Base-by-base conservation (phyloP, 2,329 filamentous ascomycete species). In the Cordyceps farinosa region DNA sequence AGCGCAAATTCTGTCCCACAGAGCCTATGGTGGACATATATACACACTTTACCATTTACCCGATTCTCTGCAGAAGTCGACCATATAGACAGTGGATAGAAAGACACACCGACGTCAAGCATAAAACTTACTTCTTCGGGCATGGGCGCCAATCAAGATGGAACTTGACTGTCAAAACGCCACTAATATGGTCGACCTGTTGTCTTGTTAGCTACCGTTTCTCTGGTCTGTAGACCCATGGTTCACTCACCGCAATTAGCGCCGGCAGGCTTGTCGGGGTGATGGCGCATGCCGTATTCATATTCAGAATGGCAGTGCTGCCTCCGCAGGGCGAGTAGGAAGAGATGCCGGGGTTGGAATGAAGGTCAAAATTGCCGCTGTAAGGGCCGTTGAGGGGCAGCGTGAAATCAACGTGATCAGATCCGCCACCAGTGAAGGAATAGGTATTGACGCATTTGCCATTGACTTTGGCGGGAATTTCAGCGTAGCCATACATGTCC, bases 241-340 rank as follows among this genome's bases (percentile, higher is more conserved):
- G 54, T 15, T 29, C 11, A 48, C 68, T 65, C 65, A 69, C 69
- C 27, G 69, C 68, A 65, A 70, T 70, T n/a, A 69, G 64, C 15
- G 69, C 68, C 8, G 66, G 65, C 10, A 66, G 63, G 17, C 53
- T 44, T 0, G 69, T 69, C 5, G 69, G 69, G 10, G 42, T 62
- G 29, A 70, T 66, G 62, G 63, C 64, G 65, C 67, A 70, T 36
- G 69, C 67, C 5, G 69, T 70, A 64, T 70, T 70, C 67, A 70
- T 68, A 66, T 70, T 70, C n/a, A 70, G 61, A 51, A 70, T 70
- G 3, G 69, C 68, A 15, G 68, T 69, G 65, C 67, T 67, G 51
- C 68, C 68, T 29, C 68, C 67, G 61, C 69, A 70, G 0, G 66
- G 67, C 32, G 69, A 70, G 66, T 66, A 70, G 9, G 66, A 67